Percentiles rank a stretch among this genome's conserved stretches.
Conservation (phyloP, 176 grass and related monocot genomes). For the Phragmites australis region DNA sequence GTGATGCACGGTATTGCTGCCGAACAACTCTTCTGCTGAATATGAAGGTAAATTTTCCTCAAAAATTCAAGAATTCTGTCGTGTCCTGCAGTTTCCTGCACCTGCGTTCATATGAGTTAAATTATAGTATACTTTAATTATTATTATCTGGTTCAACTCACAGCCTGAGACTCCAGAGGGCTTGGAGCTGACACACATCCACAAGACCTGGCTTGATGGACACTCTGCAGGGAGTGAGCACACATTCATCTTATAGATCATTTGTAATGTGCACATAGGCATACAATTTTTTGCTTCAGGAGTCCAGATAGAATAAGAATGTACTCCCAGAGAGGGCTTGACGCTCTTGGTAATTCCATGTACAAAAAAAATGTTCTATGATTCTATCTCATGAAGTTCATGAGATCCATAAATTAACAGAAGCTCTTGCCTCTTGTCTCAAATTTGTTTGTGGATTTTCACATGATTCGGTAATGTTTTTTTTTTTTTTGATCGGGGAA, state of each 20-base stretch:
- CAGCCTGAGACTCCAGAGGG: conserved; percentile 52
- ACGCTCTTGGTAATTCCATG: neutral
- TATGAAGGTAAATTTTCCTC: conserved; percentile 51
- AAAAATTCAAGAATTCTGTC: no score
- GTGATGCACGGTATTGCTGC: conserved; percentile 45
- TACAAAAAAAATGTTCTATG: neutral
- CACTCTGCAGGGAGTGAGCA: conserved; percentile 37
- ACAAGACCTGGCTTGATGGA: conserved; percentile 79
- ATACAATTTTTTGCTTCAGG: neutral
- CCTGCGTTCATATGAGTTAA: neutral
- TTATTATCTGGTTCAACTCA: conserved; percentile 15
- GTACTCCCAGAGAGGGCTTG: neutral
- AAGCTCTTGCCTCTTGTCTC: neutral
- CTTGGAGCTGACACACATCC: conserved; percentile 52
- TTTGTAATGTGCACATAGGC: conserved; percentile 4
- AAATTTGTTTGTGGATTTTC: neutral
- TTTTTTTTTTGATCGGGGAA: no score
- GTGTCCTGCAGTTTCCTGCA: no score
- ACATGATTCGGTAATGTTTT: conserved; percentile 6
- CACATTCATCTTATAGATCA: conserved; percentile 33
- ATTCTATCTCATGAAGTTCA: neutral
- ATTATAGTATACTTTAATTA: neutral
- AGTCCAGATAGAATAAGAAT: neutral
- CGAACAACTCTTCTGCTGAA: conserved; percentile 58
- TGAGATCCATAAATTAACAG: neutral